These are phyloP conservation scores for Apiospora arundinis DNA, from an alignment of 2,329 filamentous ascomycete genomes.

Conservation along the genomic window DNA sequence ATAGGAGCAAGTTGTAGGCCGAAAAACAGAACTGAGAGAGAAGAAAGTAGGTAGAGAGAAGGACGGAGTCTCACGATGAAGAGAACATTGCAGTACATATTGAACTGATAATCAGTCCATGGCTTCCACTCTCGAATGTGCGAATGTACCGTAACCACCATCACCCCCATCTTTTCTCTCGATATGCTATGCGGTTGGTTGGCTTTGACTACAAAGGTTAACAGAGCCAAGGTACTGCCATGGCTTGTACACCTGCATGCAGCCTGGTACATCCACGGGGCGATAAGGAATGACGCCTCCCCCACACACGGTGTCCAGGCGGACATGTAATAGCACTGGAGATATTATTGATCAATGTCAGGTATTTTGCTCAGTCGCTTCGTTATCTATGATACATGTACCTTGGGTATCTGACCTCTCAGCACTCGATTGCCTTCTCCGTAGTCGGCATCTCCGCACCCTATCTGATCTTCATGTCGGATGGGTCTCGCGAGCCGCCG, in stretches of 20 bases:
- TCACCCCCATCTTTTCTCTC: not conserved
- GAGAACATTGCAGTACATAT: not conserved
- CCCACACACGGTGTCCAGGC: constrained; percentile 1
- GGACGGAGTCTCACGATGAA: not conserved
- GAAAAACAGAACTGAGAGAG: not conserved
- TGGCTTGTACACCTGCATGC: not conserved
- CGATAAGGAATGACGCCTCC: constrained; percentile 19
- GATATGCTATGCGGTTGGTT: constrained; percentile 4
- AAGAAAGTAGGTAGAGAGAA: not conserved
- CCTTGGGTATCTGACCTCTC: not conserved
- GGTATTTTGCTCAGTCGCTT: not conserved
- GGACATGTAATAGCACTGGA: not conserved
- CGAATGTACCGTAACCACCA: not conserved
- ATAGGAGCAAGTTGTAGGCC: not conserved
- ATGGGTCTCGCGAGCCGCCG: not conserved
- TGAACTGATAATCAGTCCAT: not conserved
- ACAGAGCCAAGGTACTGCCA: not conserved
- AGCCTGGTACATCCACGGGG: not conserved
- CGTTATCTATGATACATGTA: not conserved
- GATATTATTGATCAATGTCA: not conserved
- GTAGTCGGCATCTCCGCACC: constrained; percentile 1
- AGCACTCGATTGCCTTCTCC: not conserved
- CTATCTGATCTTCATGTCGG: not conserved
- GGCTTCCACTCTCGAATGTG: not conserved
- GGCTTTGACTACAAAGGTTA: constrained; percentile 1